Conservation (phyloP, 2,329 filamentous ascomycete genomes). For the Aspergillus hortae region DNA sequence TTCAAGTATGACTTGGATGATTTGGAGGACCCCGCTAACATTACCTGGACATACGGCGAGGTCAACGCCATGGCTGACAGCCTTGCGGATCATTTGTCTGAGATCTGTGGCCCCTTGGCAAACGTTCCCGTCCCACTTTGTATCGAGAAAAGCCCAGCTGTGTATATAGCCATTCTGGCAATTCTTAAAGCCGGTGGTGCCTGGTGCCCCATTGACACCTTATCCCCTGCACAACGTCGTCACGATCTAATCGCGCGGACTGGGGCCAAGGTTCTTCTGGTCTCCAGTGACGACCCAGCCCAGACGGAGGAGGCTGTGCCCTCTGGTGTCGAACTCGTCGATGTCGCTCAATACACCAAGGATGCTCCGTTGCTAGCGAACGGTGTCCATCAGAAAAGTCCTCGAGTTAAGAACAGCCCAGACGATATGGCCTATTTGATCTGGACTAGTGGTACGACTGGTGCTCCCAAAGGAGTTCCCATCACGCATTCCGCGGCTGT, state of each 20-base stretch:
- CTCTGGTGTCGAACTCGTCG: slow-evolving; percentile 22
- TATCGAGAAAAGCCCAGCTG: slow-evolving; percentile 36
- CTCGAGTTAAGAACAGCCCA: slow-evolving; percentile 6
- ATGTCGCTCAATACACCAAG: slow-evolving; percentile 22
- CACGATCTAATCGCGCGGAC: slow-evolving; percentile 38
- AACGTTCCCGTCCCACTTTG: slow-evolving; percentile 34
- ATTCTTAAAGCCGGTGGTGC: slow-evolving; percentile 43
- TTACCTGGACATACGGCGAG: slow-evolving; percentile 32
- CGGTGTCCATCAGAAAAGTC: background rate
- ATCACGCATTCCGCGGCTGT: slow-evolving; percentile 36
- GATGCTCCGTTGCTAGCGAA: background rate
- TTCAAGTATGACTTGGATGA: slow-evolving; percentile 27
- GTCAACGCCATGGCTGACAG: slow-evolving; percentile 32
- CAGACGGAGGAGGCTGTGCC: slow-evolving; percentile 26
- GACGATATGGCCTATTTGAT: slow-evolving; percentile 35
- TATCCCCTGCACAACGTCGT: slow-evolving; percentile 36
- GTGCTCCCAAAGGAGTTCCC: slow-evolving; percentile 38
- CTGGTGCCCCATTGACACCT: slow-evolving; percentile 41
- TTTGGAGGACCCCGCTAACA: slow-evolving; percentile 14
- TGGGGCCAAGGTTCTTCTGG: slow-evolving; percentile 26
- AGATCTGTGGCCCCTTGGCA: slow-evolving; percentile 21
- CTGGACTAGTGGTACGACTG: slow-evolving; percentile 37
- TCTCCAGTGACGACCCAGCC: slow-evolving; percentile 19
- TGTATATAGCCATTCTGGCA: slow-evolving; percentile 41
- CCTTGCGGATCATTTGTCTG: slow-evolving; percentile 28